Percentiles rank a stretch among this genome's conserved stretches.
Evolutionary conservation across 2,329 filamentous ascomycete species (phyloP).

Genomic region (Graphium sp.): DNA sequence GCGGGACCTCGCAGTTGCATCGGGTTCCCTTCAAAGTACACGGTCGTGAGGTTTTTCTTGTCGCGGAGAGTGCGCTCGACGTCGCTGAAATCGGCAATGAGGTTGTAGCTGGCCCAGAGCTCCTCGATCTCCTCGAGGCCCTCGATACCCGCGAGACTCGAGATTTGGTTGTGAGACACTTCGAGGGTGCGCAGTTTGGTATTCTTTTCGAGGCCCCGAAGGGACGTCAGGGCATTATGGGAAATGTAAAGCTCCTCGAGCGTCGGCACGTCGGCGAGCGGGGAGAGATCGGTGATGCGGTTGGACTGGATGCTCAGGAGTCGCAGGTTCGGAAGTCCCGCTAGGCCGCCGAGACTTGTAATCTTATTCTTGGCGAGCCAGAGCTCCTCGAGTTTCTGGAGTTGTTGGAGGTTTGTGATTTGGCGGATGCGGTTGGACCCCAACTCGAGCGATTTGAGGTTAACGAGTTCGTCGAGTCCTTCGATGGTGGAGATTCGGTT

Average conservation of each 20-base stretch:
- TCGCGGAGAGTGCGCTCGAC: constrained; percentile 63
- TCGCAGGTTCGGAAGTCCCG: constrained; percentile 59
- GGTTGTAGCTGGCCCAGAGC: constrained; percentile 87
- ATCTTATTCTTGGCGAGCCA: constrained; percentile 98
- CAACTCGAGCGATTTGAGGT: constrained; percentile 72
- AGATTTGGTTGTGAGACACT: constrained; percentile 74
- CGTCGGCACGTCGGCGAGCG: constrained; percentile 53
- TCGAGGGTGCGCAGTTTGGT: constrained; percentile 62
- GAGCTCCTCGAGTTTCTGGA: constrained; percentile 68
- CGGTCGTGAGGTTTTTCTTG: constrained; percentile 67
- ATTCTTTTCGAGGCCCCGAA: constrained; percentile 56
- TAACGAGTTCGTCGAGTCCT: constrained; percentile 55
- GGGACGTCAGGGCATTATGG: constrained; percentile 71
- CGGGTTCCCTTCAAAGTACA: constrained; percentile 94
- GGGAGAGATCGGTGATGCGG: constrained; percentile 63
- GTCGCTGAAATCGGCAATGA: constrained; percentile 63
- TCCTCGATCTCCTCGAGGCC: constrained; percentile 63
- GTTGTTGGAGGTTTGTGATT: constrained; percentile 66
- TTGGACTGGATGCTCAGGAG: constrained; percentile 94
- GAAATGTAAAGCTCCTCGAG: constrained; percentile 93
- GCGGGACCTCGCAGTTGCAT: constrained; percentile 66
- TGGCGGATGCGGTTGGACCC: constrained; percentile 84
- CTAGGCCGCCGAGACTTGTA: constrained; percentile 60
- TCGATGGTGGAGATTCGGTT: constrained; percentile 89
- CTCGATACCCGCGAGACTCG: constrained; percentile 55